Conservation (phyloP, 2,329 filamentous ascomycete species). For the Orbilia javanica region DNA sequence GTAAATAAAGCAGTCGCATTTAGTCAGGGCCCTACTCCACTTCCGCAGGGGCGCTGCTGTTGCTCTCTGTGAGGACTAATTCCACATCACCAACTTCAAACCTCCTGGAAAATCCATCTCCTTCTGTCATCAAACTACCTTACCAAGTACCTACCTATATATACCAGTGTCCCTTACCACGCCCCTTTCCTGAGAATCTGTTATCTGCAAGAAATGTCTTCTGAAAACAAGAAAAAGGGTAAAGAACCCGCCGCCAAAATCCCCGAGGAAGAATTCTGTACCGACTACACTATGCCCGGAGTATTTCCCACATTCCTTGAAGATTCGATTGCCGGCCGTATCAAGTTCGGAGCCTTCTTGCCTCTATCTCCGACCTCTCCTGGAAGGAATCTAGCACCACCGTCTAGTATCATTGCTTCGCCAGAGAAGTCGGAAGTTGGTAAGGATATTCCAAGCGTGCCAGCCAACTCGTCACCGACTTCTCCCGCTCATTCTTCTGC, state of each 20-base stretch:
- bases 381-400: background rate
- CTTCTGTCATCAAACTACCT: background rate
- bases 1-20: constrained; percentile 28
- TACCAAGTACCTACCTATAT: background rate
- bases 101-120: background rate
- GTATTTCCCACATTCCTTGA: background rate
- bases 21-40: background rate
- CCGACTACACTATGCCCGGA: background rate
- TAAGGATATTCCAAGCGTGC: background rate
- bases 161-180: background rate
- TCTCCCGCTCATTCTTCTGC: background rate
- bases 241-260: too few relatives aligned
- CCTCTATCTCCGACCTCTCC: background rate
- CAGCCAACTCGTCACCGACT: background rate
- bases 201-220: too few relatives aligned
- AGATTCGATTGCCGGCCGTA: background rate
- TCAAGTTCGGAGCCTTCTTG: background rate
- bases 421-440: background rate
- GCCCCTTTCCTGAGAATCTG: background rate
- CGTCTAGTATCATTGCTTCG: background rate
- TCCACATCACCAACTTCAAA: background rate
- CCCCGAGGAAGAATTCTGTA: background rate
- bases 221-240: too few relatives aligned
- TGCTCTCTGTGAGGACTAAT: background rate
- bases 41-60: background rate